These are phyloP conservation scores for Xylaria curta DNA, from an alignment of 495 filamentous ascomycete genomes.

Conservation along the genomic window DNA sequence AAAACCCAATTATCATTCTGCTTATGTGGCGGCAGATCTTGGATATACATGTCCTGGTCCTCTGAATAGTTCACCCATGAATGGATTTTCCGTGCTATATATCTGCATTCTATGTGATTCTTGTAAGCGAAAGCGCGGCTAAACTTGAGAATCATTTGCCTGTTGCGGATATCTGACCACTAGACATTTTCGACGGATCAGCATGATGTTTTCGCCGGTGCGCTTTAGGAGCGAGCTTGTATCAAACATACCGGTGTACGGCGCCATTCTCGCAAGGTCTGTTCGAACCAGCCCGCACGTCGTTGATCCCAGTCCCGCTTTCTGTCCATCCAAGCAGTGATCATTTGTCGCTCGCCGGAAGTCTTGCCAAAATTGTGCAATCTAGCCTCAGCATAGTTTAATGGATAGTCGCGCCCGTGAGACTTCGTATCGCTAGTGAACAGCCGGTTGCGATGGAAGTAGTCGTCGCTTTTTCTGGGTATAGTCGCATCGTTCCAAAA, in stretches of 20 bases:
- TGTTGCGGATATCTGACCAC: neutral
- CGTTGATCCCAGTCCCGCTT: neutral
- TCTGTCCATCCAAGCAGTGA: neutral
- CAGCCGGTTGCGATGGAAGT: neutral
- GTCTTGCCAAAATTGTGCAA: neutral
- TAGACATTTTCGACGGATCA: neutral
- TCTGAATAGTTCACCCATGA: neutral
- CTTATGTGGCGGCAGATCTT: neutral
- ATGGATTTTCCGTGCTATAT: neutral
- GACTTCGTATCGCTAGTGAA: neutral
- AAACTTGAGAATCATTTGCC: neutral
- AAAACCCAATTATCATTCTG: neutral
- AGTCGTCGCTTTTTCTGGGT: conserved; percentile 9
- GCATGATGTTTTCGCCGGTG: neutral
- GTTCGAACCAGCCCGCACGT: neutral
- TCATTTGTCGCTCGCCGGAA: neutral
- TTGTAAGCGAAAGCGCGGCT: neutral
- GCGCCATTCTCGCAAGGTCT: neutral
- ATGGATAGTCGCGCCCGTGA: no score
- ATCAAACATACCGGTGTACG: conserved; percentile 1
- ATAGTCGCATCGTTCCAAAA: neutral
- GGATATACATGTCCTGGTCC: neutral
- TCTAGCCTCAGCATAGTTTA: neutral
- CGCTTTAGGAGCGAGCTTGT: neutral
- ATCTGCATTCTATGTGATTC: neutral